Base-by-base conservation (phyloP, 352 stramenopile genomes). In the Pythium utonaiense region DNA sequence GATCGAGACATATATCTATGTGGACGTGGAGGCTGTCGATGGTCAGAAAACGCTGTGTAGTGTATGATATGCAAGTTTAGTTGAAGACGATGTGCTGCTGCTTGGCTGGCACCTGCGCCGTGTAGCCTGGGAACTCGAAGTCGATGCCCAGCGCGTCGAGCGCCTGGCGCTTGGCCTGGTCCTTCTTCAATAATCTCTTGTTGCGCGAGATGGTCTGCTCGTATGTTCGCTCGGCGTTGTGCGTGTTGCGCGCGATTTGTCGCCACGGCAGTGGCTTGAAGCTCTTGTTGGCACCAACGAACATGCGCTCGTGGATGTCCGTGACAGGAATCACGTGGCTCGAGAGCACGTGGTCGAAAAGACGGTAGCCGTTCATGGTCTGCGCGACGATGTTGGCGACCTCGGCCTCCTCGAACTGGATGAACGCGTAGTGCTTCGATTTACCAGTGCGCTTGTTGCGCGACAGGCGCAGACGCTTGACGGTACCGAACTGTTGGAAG, bases 361-460 rank as follows among this genome's bases (percentile, higher is more conserved):
- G 76, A 42, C 96, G 86, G 81, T 99, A 99, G 62, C 91, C 82
- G 66, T 97, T 88, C 91, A 99, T 98, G 27, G 95, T 97, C 27
- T 88, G 81, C 19, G 96, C 95, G 21, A 98, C 96, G 63, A 99
- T 93, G 56, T 77, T 66, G 28, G 96, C 92, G 40, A 98, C 91
- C 62, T 98, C 91, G 0, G 79, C 54, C 69, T 98, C 89, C 33
- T 88, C 85, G 64, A 99, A 99, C 83, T 98, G 78, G 42, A 98
- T 82, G 81, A 98, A 99, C 25, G 90, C 96, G 75, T 98, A 99
- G 58, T 97, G 94, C 69, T 96, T 95, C 38, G 94, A 96, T 60
- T 91, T 89, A 40, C 95, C 96, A 44, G 93, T 96, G 73, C 96
- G 96, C 71, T 96, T 97, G 59, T 95, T 98, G 50, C 96, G 92